Evolutionary conservation across 202 grass and related monocot species (phyloP), one percentile per base, ranked within the genome.

Genomic region (Carex sylvatica): DNA sequence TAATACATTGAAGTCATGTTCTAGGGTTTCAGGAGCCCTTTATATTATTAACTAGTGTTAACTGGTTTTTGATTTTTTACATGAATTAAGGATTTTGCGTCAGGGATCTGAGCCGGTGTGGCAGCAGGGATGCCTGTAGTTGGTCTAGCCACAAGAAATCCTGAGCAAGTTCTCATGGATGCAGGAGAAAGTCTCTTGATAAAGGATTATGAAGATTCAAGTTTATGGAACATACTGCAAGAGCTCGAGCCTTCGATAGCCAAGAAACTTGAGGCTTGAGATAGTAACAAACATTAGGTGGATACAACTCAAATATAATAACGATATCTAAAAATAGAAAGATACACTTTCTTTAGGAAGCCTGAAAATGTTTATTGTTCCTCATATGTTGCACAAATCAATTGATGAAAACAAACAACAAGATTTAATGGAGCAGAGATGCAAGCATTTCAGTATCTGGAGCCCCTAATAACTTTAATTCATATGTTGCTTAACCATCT

Each of bases 81-180:
- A 74, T 30, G 26, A 74, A 53, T 68, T 0, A 46, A 98, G 95
- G 95, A 98, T 79, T 98, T 92, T 5, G 74, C 89, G 2, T 98
- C 95, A 4, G 95, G 95, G 42, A 60, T 91, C 64, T 87, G 79
- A 83, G 95, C 95, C 8, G 95, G 92, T 56, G 90, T 94, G 35
- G 92, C 90, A 59, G 95, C 95, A 13, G 87, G 89, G 4, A 89
- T 98, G 83, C 70, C 87, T 11, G 95, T 94, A 74, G 86, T 91
- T 46, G 92, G 87, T 9, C 61, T 98, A 66, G 79, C 84, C 20
- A 91, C 88, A 6, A 85, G 95, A 84, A 98, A 98, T 79, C 92
- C 95, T 55, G 95, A 88, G 71, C 89, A 90, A 42, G 87, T 59
- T 63, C 83, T 98, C 15, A 79, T 13, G 16, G 90, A 93, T 55